Evolutionary conservation across 2,329 filamentous ascomycete species (phyloP), one percentile per base, ranked within the genome.

Genomic region (Pseudocercospora ulei): DNA sequence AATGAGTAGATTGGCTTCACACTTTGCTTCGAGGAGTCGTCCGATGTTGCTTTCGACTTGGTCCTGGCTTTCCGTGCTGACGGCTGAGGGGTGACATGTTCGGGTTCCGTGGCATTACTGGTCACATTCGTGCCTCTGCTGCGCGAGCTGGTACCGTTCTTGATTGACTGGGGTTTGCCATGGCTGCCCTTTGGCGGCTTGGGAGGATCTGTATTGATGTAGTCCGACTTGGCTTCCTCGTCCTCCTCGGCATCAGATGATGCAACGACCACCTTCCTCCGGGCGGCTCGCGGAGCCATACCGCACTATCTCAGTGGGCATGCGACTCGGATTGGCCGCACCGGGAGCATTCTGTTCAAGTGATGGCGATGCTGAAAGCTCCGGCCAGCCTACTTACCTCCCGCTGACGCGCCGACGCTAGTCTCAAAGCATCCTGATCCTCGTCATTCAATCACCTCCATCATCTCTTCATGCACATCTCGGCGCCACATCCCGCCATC

Each of bases 1-100:
- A 70, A 70, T 9, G 66, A 69, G 22, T 62, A 65, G 34, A 69
- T 67, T 6, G 65, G 59, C 48, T 64, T 67, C 16, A 34, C 46
- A 45, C 58, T 57, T 23, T 59, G 44, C 23, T 60, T 55, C 46
- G 60, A 56, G 11, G 59, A 49, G 39, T 65, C 62, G n/a, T 54
- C 55, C 11, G 53, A 52, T 33, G 57, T 59, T 20, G 56, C 44
- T 53, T 42, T 56, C 17, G 35, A 14, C 35, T 53, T 54, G 12
- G 13, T 7, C 39, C 48, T 48, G 12, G 35, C 24, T 27, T 40
- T 53, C 18, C 34, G 28, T 4, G 52, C 47, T 12, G 52, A 49
- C 14, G 47, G 40, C 36, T 46, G 41, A 13, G 46, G 22, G 28
- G 20, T 34, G n/a, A 19, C 40, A n/a, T 16, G 35, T 8, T 39